phyloP scores from a whole-genome alignment of 108 stramenopile genomes.

The Skeletonema menzelii region DNA sequence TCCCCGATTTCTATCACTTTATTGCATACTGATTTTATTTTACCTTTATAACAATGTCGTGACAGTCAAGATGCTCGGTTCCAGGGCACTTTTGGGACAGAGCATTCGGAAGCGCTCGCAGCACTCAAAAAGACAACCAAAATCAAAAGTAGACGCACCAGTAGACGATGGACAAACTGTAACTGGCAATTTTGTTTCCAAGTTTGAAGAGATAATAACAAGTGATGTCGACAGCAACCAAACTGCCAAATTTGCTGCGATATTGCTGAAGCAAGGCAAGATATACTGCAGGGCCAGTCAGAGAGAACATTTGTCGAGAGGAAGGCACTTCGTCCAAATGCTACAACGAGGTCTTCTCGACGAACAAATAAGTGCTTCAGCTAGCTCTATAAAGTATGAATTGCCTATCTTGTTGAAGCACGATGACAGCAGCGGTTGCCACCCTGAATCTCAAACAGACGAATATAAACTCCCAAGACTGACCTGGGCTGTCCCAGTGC shows the following conservation, averaged over 20 bases:
- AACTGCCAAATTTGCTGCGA: constrained; percentile 24
- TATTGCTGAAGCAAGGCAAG: constrained; percentile 28
- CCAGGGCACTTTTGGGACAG: neutral
- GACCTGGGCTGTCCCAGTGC: constrained; percentile 42
- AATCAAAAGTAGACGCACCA: neutral
- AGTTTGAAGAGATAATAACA: constrained; percentile 21
- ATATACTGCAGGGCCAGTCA: constrained; percentile 39
- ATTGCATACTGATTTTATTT: neutral
- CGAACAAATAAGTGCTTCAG: neutral
- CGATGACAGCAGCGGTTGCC: constrained; percentile 47
- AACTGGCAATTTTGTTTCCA: neutral
- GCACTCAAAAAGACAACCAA: neutral
- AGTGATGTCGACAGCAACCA: neutral
- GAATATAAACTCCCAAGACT: constrained; percentile 39
- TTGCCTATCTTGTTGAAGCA: constrained; percentile 40
- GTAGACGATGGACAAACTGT: neutral
- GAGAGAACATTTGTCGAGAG: constrained; percentile 30
- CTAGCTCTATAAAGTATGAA: neutral
- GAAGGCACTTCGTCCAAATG: constrained; percentile 41
- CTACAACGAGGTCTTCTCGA: constrained; percentile 18
- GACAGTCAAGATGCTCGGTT: neutral
- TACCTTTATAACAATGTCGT: neutral
- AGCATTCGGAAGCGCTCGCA: neutral
- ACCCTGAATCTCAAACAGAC: constrained; percentile 24
- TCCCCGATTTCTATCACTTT: neutral